Conservation (phyloP, 2,329 filamentous ascomycete genomes). For the Microcyclospora pomicola region DNA sequence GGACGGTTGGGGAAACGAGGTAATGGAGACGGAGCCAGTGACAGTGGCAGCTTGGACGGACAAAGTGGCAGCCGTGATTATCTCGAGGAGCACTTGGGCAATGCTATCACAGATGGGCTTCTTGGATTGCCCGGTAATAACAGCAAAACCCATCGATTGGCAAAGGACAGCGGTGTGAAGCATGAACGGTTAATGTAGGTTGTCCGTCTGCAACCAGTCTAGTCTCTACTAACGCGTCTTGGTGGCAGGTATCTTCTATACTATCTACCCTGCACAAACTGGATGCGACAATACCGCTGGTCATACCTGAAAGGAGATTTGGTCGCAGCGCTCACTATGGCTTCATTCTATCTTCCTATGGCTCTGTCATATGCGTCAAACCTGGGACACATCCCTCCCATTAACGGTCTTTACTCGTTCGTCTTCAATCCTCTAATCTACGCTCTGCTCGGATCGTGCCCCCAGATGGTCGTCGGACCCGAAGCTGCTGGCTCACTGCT, state of each 20-base stretch:
- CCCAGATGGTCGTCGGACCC: constrained; percentile 85
- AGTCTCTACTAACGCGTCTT: not conserved
- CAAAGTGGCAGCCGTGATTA: constrained; percentile 16
- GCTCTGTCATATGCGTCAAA: constrained; percentile 85
- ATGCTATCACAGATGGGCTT: constrained; percentile 31
- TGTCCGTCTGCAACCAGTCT: not conserved
- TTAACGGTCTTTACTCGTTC: constrained; percentile 88
- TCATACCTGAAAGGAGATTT: constrained; percentile 75
- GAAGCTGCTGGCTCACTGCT: constrained; percentile 88
- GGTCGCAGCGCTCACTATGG: constrained; percentile 80
- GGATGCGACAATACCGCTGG: constrained; percentile 77
- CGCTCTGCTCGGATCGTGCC: constrained; percentile 77
- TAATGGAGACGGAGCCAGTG: constrained; percentile 25
- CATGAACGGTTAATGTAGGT: constrained; percentile 60
- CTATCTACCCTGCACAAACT: constrained; percentile 82
- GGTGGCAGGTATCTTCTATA: constrained; percentile 66
- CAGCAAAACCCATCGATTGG: constrained; percentile 58
- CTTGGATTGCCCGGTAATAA: constrained; percentile 44
- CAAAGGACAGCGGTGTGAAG: constrained; percentile 58
- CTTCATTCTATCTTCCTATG: constrained; percentile 98
- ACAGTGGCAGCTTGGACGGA: constrained; percentile 4
- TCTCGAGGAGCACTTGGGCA: constrained; percentile 27
- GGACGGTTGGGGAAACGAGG: constrained; percentile 28
- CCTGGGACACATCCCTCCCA: constrained; percentile 79
- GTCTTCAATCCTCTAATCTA: constrained; percentile 88